phyloP scores from a whole-genome alignment of 1,284 basidiomycete genomes.

The Cerioporus squamosus region DNA sequence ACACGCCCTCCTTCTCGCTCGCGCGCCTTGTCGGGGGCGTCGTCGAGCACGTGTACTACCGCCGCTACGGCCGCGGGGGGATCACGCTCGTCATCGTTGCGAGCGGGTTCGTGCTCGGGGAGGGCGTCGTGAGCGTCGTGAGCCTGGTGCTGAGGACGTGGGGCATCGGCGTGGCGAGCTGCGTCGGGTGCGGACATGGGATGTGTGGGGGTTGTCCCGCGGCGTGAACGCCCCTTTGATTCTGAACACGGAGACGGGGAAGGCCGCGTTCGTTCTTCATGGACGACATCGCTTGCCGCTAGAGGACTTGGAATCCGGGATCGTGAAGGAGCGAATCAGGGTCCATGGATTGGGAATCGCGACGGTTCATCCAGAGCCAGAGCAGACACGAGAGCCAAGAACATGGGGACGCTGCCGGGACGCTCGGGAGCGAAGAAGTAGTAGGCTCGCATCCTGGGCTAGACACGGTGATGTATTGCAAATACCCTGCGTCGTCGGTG shows the following conservation, averaged over 20 bases:
- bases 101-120: conserved; percentile 94
- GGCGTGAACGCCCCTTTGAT: conserved; percentile 27
- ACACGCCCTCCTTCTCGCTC: conserved; percentile 94
- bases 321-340: no score
- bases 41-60: conserved; percentile 73
- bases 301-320: no score
- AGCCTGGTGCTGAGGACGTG: conserved; percentile 76
- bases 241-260: not conserved
- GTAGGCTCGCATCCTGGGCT: not conserved
- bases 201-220: conserved; percentile 71
- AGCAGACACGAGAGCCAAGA: no score
- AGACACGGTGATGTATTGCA: not conserved
- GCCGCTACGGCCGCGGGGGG: conserved; percentile 53
- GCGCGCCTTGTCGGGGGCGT: conserved; percentile 90
- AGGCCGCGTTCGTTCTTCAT: not conserved
- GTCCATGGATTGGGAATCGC: no score
- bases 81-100: conserved; percentile 88
- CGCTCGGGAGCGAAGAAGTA: no score
- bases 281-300: not conserved
- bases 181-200: conserved; percentile 82
- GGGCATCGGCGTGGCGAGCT: conserved; percentile 79
- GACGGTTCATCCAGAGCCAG: no score
- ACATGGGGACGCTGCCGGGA: no score
- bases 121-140: conserved; percentile 88
- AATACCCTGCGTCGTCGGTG: not conserved